These are phyloP conservation scores for Russula abietina DNA, from an alignment of 768 basidiomycete species.

Conservation along the genomic window DNA sequence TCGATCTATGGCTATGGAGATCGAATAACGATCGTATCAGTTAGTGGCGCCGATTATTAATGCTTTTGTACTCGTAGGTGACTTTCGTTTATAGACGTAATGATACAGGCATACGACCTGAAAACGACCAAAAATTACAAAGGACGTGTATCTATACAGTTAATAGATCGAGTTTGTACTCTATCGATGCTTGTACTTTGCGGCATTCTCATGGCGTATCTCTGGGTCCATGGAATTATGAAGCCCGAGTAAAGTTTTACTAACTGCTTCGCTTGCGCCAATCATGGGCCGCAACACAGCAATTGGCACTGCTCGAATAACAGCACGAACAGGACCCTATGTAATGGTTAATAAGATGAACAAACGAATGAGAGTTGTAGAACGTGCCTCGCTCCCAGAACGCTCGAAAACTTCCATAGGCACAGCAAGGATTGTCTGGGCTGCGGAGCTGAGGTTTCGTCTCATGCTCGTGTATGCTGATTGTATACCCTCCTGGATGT, in stretches of 20 bases:
- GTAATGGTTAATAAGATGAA: slow-evolving; percentile 10
- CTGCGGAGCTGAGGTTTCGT: slow-evolving; percentile 85
- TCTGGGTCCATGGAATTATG: slow-evolving; percentile 90
- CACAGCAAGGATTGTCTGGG: slow-evolving; percentile 96
- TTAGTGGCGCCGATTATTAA: background rate
- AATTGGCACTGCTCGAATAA: slow-evolving; percentile 94
- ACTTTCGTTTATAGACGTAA: slow-evolving; percentile 2
- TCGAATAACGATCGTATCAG: slow-evolving; percentile 45
- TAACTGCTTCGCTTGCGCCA: slow-evolving; percentile 92
- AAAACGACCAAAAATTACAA: background rate
- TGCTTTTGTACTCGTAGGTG: background rate
- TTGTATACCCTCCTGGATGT: slow-evolving; percentile 81
- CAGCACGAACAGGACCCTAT: slow-evolving; percentile 88
- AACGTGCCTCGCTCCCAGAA: slow-evolving; percentile 78
- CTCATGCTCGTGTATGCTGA: slow-evolving; percentile 87
- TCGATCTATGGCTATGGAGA: slow-evolving; percentile 86
- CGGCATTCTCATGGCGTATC: slow-evolving; percentile 74
- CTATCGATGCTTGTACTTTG: slow-evolving; percentile 86
- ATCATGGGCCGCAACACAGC: slow-evolving; percentile 98
- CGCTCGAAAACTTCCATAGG: slow-evolving; percentile 99
- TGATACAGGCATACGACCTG: background rate
- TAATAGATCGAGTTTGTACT: slow-evolving; percentile 17
- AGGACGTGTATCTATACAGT: slow-evolving; percentile 3
- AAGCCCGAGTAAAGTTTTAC: slow-evolving; percentile 90
- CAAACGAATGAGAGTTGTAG: background rate